Conservation (phyloP, 805 yeast genomes). For the Metschnikowia corniflorae region DNA sequence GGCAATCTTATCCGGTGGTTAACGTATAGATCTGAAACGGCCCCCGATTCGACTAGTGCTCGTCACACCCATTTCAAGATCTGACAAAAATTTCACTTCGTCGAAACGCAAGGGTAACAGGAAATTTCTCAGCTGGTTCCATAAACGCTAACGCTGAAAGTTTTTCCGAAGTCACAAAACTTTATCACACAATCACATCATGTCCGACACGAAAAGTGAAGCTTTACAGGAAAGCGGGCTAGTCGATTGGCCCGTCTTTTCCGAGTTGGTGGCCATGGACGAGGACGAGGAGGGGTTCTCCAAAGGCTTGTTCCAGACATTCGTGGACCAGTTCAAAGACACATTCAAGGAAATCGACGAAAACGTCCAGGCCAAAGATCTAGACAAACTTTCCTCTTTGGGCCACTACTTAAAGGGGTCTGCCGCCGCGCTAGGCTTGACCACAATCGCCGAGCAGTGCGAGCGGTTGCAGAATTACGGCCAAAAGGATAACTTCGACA, state of each 20-base stretch:
- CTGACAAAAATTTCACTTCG: too few species aligned
- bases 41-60: too few species aligned
- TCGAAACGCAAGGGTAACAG: too few species aligned
- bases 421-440: constrained; percentile 89
- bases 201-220: constrained; percentile 14
- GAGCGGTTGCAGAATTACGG: constrained; percentile 93
- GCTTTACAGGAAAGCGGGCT: constrained; percentile 52
- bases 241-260: constrained; percentile 84
- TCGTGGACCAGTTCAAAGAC: constrained; percentile 82
- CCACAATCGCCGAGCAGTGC: constrained; percentile 78
- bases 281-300: constrained; percentile 94
- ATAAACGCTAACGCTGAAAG: too few species aligned
- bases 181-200: too few species aligned
- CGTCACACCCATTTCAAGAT: too few species aligned
- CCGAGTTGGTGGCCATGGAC: constrained; percentile 90
- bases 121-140: too few species aligned
- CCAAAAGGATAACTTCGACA: constrained; percentile 42
- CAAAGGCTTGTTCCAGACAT: constrained; percentile 70
- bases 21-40: too few species aligned
- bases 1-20: too few species aligned
- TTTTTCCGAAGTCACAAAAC: too few species aligned
- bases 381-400: constrained; percentile 61
- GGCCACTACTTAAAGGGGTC: constrained; percentile 96
- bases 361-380: constrained; percentile 44
- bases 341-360: constrained; percentile 71